phyloP scores from a whole-genome alignment of 306 rosid species.

The Vachellia pachyceras region DNA sequence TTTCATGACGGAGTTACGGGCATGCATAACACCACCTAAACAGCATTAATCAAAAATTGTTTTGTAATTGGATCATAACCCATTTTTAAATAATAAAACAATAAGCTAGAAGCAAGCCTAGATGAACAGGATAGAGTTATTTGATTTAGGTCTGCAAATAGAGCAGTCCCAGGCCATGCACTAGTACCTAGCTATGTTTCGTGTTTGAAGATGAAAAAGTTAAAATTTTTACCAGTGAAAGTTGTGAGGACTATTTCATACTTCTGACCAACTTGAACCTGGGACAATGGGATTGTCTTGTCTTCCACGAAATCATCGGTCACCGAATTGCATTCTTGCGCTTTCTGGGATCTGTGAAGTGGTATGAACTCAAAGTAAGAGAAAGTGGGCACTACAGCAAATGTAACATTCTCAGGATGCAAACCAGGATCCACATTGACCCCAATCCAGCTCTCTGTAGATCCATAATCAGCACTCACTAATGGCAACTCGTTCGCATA shows the following conservation, averaged over 20 bases:
- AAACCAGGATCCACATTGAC: slow-evolving; percentile 78
- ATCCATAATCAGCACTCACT: slow-evolving; percentile 92
- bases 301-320: slow-evolving; percentile 78
- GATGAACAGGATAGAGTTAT: not conserved
- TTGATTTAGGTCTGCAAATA: too few species aligned
- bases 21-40: too few species aligned
- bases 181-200: too few species aligned
- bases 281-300: slow-evolving; percentile 75
- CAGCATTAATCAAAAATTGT: too few species aligned
- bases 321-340: slow-evolving; percentile 31
- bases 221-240: slow-evolving; percentile 66
- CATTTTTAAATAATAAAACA: too few species aligned
- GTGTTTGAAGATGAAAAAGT: not conserved
- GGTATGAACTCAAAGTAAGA: slow-evolving; percentile 95
- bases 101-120: not conserved
- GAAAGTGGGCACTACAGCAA: slow-evolving; percentile 84
- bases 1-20: too few species aligned
- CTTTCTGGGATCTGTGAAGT: slow-evolving; percentile 51
- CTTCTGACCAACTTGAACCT: slow-evolving; percentile 72
- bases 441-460: slow-evolving; percentile 99
- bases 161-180: too few species aligned
- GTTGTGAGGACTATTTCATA: slow-evolving; percentile 94
- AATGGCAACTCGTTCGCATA: slow-evolving; percentile 77
- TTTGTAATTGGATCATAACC: too few species aligned
- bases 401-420: slow-evolving; percentile 79